phyloP scores from a whole-genome alignment of 805 yeast species.

The Metschnikowia colocasiae region DNA sequence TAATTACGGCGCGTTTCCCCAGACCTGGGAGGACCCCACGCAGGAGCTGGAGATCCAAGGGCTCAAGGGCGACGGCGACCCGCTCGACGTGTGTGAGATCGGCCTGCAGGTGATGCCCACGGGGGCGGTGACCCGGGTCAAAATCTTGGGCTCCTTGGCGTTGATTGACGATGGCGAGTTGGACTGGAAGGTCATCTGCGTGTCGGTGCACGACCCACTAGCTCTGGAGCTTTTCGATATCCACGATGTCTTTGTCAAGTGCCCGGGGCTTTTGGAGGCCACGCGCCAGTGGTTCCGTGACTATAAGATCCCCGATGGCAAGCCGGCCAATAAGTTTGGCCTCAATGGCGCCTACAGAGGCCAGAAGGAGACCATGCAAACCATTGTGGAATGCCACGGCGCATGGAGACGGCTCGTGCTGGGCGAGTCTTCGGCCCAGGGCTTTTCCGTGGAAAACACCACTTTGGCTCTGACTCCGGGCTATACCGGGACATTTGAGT shows the following conservation, averaged over 20 bases:
- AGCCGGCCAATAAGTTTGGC: slow-evolving; percentile 96
- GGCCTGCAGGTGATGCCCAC: slow-evolving; percentile 64
- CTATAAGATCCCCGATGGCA: slow-evolving; percentile 97
- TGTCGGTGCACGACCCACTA: slow-evolving; percentile 79
- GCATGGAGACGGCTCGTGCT: slow-evolving; percentile 77
- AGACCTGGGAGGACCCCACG: slow-evolving; percentile 80
- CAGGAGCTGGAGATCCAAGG: slow-evolving; percentile 46
- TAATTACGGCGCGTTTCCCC: slow-evolving; percentile 98
- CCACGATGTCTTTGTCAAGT: slow-evolving; percentile 82
- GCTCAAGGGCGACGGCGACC: slow-evolving; percentile 84
- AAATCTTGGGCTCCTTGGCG: slow-evolving; percentile 92
- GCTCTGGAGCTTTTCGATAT: slow-evolving; percentile 84
- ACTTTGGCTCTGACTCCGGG: slow-evolving; percentile 11
- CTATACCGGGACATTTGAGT: slow-evolving; percentile 7
- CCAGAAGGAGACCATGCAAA: slow-evolving; percentile 80
- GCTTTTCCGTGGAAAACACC: slow-evolving; percentile 11
- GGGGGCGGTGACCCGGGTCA: slow-evolving; percentile 81
- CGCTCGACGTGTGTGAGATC: slow-evolving; percentile 90
- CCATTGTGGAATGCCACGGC: slow-evolving; percentile 74
- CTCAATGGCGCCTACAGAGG: slow-evolving; percentile 89
- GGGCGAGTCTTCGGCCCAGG: slow-evolving; percentile 46
- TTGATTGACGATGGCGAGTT: slow-evolving; percentile 89
- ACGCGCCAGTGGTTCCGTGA: slow-evolving; percentile 98
- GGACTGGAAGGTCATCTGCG: slow-evolving; percentile 89
- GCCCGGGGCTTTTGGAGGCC: slow-evolving; percentile 90